Percentiles rank a stretch among this genome's conserved stretches.
Conservation (phyloP, 208 protist species). For the Phytomonas serpens region DNA sequence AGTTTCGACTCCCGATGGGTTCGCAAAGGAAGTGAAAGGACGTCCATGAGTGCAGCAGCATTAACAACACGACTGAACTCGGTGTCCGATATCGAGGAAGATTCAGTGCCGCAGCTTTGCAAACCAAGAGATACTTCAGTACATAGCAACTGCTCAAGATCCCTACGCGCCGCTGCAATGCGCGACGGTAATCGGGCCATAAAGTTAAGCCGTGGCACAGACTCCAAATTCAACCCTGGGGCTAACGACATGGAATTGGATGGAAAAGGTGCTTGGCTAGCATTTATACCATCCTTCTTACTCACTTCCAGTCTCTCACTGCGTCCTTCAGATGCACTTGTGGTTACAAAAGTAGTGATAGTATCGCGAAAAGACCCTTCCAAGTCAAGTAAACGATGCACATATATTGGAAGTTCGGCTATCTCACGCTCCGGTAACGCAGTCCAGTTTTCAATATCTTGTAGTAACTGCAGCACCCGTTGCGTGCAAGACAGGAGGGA, state of each 20-base stretch:
- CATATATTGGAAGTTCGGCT: constrained; percentile 42
- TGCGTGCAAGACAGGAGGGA: constrained; percentile 22
- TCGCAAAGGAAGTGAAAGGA: not conserved
- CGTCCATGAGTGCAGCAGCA: constrained; percentile 12
- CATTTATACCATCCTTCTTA: not conserved
- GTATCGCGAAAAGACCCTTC: constrained; percentile 15
- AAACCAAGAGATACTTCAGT: constrained; percentile 17
- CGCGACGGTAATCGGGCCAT: constrained; percentile 20
- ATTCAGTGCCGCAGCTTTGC: constrained; percentile 8
- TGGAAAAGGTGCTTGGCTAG: not conserved
- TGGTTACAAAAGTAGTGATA: not conserved
- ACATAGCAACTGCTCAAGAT: constrained; percentile 22
- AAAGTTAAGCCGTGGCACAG: constrained; percentile 17
- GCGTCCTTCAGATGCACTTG: not conserved
- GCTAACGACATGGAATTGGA: not conserved
- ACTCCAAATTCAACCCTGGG: constrained; percentile 12
- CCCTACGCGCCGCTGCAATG: constrained; percentile 13
- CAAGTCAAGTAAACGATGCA: constrained; percentile 28
- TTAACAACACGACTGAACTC: constrained; percentile 3
- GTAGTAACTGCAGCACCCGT: constrained; percentile 26
- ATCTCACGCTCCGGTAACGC: constrained; percentile 79
- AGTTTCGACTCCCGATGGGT: not conserved
- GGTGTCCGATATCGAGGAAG: not conserved
- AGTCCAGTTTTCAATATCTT: constrained; percentile 72
- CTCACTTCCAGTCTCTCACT: not conserved